These are phyloP conservation scores for Cryptomeria japonica DNA, from an alignment of 75 land plant genomes.

Conservation along the genomic window DNA sequence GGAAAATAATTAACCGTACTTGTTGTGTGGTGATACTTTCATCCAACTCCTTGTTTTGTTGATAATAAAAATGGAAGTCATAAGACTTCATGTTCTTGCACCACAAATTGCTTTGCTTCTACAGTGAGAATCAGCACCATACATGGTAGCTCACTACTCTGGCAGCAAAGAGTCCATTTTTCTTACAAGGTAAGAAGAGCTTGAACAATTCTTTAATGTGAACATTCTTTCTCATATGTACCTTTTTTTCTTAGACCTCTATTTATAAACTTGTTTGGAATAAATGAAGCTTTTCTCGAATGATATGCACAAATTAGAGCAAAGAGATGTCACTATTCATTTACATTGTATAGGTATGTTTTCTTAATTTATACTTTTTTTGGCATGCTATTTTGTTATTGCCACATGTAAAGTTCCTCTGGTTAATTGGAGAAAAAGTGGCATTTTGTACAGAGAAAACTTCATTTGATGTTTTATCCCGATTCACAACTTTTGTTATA, in stretches of 20 bases:
- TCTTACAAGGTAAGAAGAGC: constrained; percentile 36
- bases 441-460: background rate
- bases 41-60: background rate
- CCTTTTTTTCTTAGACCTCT: background rate
- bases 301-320: constrained; percentile 55
- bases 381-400: background rate
- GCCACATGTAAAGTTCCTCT: background rate
- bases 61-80: background rate
- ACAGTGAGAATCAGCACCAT: constrained; percentile 17
- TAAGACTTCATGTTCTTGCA: background rate
- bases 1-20: background rate
- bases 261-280: background rate
- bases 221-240: background rate
- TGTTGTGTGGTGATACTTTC: background rate
- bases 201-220: background rate
- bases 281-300: constrained; percentile 45
- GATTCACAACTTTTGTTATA: background rate
- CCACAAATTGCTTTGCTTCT: background rate
- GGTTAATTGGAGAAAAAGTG: background rate
- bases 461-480: background rate
- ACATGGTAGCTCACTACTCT: constrained; percentile 49
- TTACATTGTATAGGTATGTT: constrained; percentile 27
- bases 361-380: background rate
- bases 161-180: constrained; percentile 56
- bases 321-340: constrained; percentile 42